Evolutionary conservation across 2,329 filamentous ascomycete genomes (phyloP), one percentile per base, ranked within the genome.

Genomic region (Periconia macrospinosa): DNA sequence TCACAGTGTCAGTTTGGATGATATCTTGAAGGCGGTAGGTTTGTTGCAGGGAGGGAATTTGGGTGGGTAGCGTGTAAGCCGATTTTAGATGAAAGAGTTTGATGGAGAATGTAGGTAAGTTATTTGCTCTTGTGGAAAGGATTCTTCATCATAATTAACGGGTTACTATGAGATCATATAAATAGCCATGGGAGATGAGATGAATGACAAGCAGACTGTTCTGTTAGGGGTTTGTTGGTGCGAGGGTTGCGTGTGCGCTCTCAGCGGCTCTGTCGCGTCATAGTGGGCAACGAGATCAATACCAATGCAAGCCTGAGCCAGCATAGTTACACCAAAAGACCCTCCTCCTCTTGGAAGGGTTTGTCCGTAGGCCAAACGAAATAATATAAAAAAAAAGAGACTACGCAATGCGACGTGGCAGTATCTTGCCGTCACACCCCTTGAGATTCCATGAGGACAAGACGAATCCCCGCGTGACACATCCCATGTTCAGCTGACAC

Each of bases 21-120:
- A 63, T 50, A 57, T 62, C 7, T 48, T 70, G 20, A 48, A 41
- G 41, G 55, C 54, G 5, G 47, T 58, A 13, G 35, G n/a, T n/a
- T 35, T 48, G 19, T 20, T 41, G 15, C 13, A 19, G 30, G 33
- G 13, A 13, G n/a, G 30, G 2, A 17, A 27, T 17, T 20, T 18
- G 30, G 45, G 10, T n/a, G n/a, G n/a, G 23, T 33, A 33, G 30
- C 30, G 13, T 33, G 30, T 33, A 13, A 7, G 30, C 30, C 30
- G 8, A 13, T n/a, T n/a, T n/a, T n/a, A n/a, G n/a, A n/a, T n/a
- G n/a, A n/a, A n/a, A n/a, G n/a, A n/a, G n/a, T n/a, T n/a, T n/a
- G n/a, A n/a, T n/a, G n/a, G n/a, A n/a, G n/a, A n/a, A n/a, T n/a
- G n/a, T 27, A 27, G 23, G 23, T 27, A 8, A 27, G 23, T 27